phyloP scores from a whole-genome alignment of 805 yeast genomes.

The Spathaspora boniae region DNA sequence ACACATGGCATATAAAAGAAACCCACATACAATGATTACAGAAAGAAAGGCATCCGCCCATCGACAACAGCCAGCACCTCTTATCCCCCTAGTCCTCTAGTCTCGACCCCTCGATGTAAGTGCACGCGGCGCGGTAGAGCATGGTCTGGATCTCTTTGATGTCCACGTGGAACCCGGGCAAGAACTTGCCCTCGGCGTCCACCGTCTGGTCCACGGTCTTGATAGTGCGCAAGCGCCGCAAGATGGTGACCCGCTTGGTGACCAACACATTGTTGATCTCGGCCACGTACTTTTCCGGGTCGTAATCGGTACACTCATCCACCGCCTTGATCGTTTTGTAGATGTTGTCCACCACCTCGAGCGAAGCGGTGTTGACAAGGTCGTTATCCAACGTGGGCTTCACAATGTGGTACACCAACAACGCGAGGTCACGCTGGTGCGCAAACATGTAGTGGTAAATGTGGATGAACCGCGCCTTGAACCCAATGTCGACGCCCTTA shows the following conservation, averaged over 20 bases:
- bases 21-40: not conserved
- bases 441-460: conserved; percentile 26
- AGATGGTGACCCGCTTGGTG: conserved; percentile 10
- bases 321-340: conserved; percentile 24
- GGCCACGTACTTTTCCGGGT: conserved; percentile 11
- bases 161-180: conserved; percentile 13
- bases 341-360: conserved; percentile 24
- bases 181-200: conserved; percentile 10
- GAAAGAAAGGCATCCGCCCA: too few species aligned
- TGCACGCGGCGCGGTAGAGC: conserved; percentile 36
- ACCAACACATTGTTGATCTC: conserved; percentile 17
- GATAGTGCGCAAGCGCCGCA: conserved; percentile 10
- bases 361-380: conserved; percentile 24
- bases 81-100: conserved; percentile 29
- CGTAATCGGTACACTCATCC: conserved; percentile 16
- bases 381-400: conserved; percentile 23
- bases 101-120: conserved; percentile 31
- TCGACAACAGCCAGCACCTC: too few species aligned
- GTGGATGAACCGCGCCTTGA: conserved; percentile 27
- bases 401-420: conserved; percentile 29
- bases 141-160: conserved; percentile 26
- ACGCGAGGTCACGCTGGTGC: conserved; percentile 17
- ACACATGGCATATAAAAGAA: not conserved
- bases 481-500: conserved; percentile 26
- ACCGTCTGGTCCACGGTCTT: conserved; percentile 9